Evolutionary conservation across 495 filamentous ascomycete genomes (phyloP).

Genomic region (Trichoderma orchidacearum): DNA sequence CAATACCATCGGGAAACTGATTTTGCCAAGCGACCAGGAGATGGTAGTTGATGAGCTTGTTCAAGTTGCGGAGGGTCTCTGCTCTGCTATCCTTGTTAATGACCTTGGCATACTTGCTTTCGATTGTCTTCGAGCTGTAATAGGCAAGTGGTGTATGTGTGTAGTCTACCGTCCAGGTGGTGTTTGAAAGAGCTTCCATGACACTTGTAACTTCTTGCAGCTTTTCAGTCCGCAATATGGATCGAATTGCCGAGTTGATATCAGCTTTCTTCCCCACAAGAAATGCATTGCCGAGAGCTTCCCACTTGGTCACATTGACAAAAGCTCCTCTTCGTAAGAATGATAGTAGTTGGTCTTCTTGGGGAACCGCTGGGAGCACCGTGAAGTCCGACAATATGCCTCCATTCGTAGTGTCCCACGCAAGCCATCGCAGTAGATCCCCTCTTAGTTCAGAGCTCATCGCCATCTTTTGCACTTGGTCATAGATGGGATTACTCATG

Average conservation of each 20-base stretch:
- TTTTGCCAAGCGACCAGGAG: conserved; percentile 78
- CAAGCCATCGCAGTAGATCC: conserved; percentile 75
- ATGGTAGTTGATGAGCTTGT: conserved; percentile 69
- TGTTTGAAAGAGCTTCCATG: conserved; percentile 37
- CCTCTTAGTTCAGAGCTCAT: conserved; percentile 41
- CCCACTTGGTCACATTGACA: conserved; percentile 58
- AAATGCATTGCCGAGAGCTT: conserved; percentile 55
- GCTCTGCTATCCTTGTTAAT: conserved; percentile 44
- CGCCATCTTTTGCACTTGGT: conserved; percentile 45
- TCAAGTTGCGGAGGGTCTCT: conserved; percentile 47
- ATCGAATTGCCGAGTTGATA: conserved; percentile 54
- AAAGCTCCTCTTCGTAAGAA: conserved; percentile 63
- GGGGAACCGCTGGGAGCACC: conserved; percentile 73
- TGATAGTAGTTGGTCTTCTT: conserved; percentile 56
- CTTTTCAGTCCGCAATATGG: conserved; percentile 40
- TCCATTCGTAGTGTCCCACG: conserved; percentile 86
- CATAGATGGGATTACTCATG: conserved; percentile 69
- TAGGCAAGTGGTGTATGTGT: conserved; percentile 57
- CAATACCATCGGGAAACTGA: conserved; percentile 57
- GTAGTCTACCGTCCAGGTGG: conserved; percentile 49
- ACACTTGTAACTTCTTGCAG: conserved; percentile 44
- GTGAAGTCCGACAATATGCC: conserved; percentile 70
- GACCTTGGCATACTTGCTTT: conserved; percentile 49
- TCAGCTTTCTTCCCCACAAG: conserved; percentile 56
- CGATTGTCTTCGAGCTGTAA: conserved; percentile 53